Base-by-base conservation (phyloP, 306 rosid genomes). In the Heteromeles arbutifolia region DNA sequence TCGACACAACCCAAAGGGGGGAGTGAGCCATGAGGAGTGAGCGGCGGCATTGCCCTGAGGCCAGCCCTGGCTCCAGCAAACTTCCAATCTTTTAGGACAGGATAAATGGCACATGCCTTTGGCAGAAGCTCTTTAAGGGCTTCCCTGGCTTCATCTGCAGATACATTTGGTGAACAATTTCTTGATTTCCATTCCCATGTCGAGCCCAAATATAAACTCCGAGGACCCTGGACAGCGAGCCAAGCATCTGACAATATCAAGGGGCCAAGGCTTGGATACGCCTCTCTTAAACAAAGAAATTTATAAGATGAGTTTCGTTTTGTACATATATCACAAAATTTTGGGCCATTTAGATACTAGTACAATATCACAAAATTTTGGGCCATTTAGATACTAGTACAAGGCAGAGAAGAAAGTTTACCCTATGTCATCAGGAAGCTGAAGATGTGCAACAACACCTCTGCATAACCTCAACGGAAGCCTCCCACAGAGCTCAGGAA, bases 41-140 rank as follows among this genome's bases (percentile, higher is more conserved):
- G 90, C 37, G 97, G 98, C 2, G 98, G 97, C 97, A 95, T 92
- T 83, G 98, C 97, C 86, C 98, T 89, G 17, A 95, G 92, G 74
- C 97, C 98, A 70, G 96, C 97, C 78, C 85, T 91, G 56, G 98
- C 97, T 73, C 89, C 88, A 0, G 84, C 70, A 69, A 86, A 86
- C 71, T 70, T 71, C 97, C 97, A 95, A 64, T 92, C 82, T 73
- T 82, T 86, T 67, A 95, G 79, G 43, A 75, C 79, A 1, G 98
- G 98, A 83, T 87, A 92, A 74, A 90, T 82, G 77, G 79, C 59
- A 8, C 81, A 79, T 61, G 82, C 96, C 88, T 95, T 95, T 21
- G 98, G 96, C 70, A 90, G 74, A 50, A 95, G 98, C 77, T 92
- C 82, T 13, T 65, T 63, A 52, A 92, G 86, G 62, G 95, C 92